Base-by-base conservation (phyloP, 1,284 basidiomycete genomes). In the Malassezia arunalokei region DNA sequence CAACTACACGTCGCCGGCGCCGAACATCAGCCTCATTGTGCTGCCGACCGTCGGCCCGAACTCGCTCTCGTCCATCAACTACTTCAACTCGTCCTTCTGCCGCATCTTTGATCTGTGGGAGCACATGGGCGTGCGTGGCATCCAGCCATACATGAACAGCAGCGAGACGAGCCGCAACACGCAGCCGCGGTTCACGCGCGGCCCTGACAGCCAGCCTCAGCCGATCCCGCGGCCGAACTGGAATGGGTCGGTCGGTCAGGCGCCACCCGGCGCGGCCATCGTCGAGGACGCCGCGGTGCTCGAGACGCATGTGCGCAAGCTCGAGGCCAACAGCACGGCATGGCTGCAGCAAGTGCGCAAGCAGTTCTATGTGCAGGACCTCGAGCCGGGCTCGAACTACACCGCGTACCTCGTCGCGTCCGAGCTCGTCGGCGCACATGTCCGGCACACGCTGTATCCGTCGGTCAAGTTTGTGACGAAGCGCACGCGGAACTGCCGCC, bases 391-490 rank as follows among this genome's bases (percentile, higher is more conserved):
- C 7, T 64, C 59, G 30, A 76, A 75, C 46, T 76, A 76, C 44
- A 74, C 75, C 0, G 63, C 70, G 2, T 75, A 73, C 73, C 59
- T 76, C 27, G 49, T 71, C 37, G 62, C 60, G 12, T 64, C 54
- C 6, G 31, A 43, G 14, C 47, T 59, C 29, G 54, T 48, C 15
- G 33, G 68, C 59, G 54, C 55, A 33, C 7, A 54, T 6, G 53
- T 57, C 5, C 54, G 55, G 28, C 53, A 43, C 27, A 62, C 59
- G 1, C 57, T 63, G 15, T 62, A 63, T 31, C 64, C 65, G 0
- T 52, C 70, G 47, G 63, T 60, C 58, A 73, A 72, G 56, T 65
- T 76, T 44, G 37, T 47, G 20, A 76, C 75, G 2, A 75, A 76
- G 52, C 43, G 44, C 40, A 58, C 41, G 31, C 54, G 53, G 20